Evolutionary conservation across 2,329 filamentous ascomycete species (phyloP).

Genomic region (Ophiostoma angusticollis): DNA sequence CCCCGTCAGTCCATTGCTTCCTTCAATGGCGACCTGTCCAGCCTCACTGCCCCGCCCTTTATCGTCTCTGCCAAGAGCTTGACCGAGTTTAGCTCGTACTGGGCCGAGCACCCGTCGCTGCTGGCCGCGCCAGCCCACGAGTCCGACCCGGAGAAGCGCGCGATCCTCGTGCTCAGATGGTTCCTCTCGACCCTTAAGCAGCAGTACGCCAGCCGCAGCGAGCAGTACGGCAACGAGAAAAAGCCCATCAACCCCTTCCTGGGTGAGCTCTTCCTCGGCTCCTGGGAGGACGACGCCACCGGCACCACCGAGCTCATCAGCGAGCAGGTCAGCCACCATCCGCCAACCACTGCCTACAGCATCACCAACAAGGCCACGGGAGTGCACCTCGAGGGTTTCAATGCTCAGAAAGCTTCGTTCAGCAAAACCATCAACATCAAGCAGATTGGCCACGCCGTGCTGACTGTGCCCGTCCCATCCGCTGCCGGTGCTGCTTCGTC

Average conservation of each 20-base stretch:
- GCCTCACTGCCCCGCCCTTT: slow-evolving; percentile 69
- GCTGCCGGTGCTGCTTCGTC: neutral
- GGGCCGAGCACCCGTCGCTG: slow-evolving; percentile 64
- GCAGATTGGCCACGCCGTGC: slow-evolving; percentile 79
- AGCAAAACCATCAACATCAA: slow-evolving; percentile 89
- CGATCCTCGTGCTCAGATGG: slow-evolving; percentile 86
- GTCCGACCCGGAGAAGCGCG: slow-evolving; percentile 66
- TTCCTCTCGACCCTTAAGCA: slow-evolving; percentile 88
- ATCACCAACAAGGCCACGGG: slow-evolving; percentile 80
- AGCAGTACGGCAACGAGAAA: slow-evolving; percentile 81
- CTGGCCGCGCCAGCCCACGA: slow-evolving; percentile 75
- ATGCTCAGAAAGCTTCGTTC: slow-evolving; percentile 93
- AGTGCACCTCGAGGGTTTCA: slow-evolving; percentile 73
- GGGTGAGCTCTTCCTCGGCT: slow-evolving; percentile 84
- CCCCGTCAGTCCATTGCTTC: slow-evolving; percentile 54
- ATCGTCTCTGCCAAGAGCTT: slow-evolving; percentile 68
- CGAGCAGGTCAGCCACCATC: slow-evolving; percentile 92
- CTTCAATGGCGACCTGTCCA: slow-evolving; percentile 72
- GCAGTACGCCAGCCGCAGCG: slow-evolving; percentile 62
- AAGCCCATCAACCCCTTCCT: slow-evolving; percentile 96
- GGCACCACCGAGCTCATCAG: slow-evolving; percentile 79
- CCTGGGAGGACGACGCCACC: slow-evolving; percentile 63
- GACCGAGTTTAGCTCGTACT: slow-evolving; percentile 72
- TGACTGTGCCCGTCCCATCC: slow-evolving; percentile 50
- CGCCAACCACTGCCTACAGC: slow-evolving; percentile 85